Conservation (phyloP, 306 rosid species). For the Citrullus colocynthis region DNA sequence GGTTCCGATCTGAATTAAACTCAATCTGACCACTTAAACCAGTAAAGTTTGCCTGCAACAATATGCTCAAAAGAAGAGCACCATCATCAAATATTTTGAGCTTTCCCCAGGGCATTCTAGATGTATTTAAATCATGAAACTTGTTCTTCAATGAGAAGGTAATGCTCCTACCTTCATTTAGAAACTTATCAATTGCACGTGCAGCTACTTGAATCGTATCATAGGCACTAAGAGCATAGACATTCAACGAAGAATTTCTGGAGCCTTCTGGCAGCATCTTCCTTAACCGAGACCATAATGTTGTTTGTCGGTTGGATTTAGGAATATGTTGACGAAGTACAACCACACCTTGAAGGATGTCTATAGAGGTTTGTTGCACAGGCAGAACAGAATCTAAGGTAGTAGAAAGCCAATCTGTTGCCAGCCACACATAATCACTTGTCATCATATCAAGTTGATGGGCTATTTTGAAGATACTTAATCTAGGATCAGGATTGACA, state of each 20-base stretch:
- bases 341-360: slow-evolving; percentile 65
- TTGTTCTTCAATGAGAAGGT: slow-evolving; percentile 35
- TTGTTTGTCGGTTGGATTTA: slow-evolving; percentile 36
- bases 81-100: slow-evolving; percentile 68
- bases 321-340: slow-evolving; percentile 62
- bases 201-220: slow-evolving; percentile 83
- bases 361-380: slow-evolving; percentile 24
- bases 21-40: slow-evolving; percentile 60
- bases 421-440: slow-evolving; percentile 65
- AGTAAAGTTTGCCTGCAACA: slow-evolving; percentile 45
- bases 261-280: slow-evolving; percentile 30
- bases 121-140: slow-evolving; percentile 15
- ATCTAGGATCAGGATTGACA: slow-evolving; percentile 50
- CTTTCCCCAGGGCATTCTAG: slow-evolving; percentile 38
- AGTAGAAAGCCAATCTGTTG: slow-evolving; percentile 76
- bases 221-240: slow-evolving; percentile 67
- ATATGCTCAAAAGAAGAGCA: slow-evolving; percentile 33
- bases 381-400: slow-evolving; percentile 54
- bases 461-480: slow-evolving; percentile 55
- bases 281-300: slow-evolving; percentile 48
- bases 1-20: slow-evolving; percentile 44
- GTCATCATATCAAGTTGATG: slow-evolving; percentile 67
- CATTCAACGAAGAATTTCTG: slow-evolving; percentile 31
- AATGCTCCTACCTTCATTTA: slow-evolving; percentile 31
- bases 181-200: slow-evolving; percentile 38